Percentiles rank a stretch among this genome's conserved stretches.
Evolutionary conservation across 73 alveolate genomes (phyloP).

Genomic region (Paramecium octaurelia): DNA sequence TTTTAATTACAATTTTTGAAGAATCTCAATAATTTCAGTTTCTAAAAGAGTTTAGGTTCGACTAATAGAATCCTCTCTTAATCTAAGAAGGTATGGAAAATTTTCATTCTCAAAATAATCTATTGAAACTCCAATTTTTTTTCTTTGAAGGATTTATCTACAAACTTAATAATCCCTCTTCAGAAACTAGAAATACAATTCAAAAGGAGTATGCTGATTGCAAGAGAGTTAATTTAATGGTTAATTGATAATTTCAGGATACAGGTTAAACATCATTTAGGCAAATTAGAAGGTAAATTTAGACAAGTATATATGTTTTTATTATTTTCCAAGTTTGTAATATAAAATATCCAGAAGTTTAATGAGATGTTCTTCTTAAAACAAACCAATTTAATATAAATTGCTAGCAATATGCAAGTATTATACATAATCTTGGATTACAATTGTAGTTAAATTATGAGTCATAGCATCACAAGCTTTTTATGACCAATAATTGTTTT

Average conservation of each 20-base stretch:
- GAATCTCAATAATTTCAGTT: neutral
- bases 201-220: neutral
- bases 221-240: neutral
- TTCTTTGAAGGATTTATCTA: neutral
- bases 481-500: neutral
- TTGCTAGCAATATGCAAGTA: neutral
- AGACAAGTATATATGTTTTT: neutral
- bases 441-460: neutral
- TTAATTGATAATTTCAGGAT: constrained; percentile 9
- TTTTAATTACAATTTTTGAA: neutral
- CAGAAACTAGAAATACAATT: neutral
- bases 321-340: neutral
- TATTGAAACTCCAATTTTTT: neutral
- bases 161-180: neutral
- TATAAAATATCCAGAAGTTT: neutral
- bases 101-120: constrained; percentile 3
- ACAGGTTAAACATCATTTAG: neutral
- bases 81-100: neutral
- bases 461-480: neutral
- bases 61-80: neutral
- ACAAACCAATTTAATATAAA: neutral
- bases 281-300: neutral
- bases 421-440: neutral
- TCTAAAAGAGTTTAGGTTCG: neutral
- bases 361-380: neutral